Evolutionary conservation across 208 protist species (phyloP), one percentile per base, ranked within the genome.

Genomic region (Herpetomonas samuelpessoai): DNA sequence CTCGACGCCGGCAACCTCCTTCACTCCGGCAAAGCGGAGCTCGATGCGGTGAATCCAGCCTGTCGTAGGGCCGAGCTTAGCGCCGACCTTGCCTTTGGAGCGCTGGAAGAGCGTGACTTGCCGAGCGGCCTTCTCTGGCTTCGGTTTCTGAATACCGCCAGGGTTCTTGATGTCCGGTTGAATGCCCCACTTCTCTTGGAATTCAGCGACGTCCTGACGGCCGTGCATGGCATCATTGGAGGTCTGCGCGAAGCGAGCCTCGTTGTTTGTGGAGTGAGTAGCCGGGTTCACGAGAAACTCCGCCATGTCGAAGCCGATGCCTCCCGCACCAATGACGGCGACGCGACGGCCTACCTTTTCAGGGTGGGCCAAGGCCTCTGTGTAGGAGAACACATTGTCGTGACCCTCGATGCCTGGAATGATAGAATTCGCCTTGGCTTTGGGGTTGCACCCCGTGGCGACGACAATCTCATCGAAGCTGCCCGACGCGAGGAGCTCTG

Each of bases 281-380:
- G 68, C 41, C 44, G 64, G 29, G 14, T 51, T 66, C 14, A 58
- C 74, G 56, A 97, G 72, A 61, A 92, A 97, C 64, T 91, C 78
- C 7, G 87, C 64, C 57, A 96, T 82, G 74, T 97, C 93, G 67
- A 96, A 97, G 38, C 93, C 93, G 61, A 97, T 97, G 46, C 91
- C 93, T n/a, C 93, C 93, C 19, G 83, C 84, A 41, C 93, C 93
- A 54, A 97, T 91, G 50, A 97, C 65, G 4, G 91, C 93, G 19
- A 97, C 93, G 2, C 67, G 65, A 21, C 65, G 44, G 30, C 91
- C 93, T 2, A 95, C 76, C 51, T 67, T 55, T 48, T 76, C 76
- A 16, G 68, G 69, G 51, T 78, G 57, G 28, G 66, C 51, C 22
- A 97, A 63, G 12, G 94, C 93, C 54, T 97, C 93, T 0, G 80